These are phyloP conservation scores for Moesziomyces antarcticus DNA, from an alignment of 1,284 basidiomycete genomes.

Conservation along the genomic window DNA sequence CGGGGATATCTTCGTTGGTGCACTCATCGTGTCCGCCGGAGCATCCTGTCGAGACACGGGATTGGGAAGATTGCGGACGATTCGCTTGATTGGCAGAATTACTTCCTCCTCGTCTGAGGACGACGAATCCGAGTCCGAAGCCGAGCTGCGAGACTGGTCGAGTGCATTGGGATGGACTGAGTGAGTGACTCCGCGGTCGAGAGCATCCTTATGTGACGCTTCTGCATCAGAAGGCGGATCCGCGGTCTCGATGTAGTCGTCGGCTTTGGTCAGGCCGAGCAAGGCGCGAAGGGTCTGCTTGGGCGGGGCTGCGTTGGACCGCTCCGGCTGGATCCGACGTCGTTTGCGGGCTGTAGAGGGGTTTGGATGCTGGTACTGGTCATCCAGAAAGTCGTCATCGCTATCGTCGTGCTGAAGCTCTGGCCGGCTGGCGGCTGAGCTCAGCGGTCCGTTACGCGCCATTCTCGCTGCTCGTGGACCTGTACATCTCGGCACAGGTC, in stretches of 20 bases:
- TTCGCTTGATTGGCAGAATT: background rate
- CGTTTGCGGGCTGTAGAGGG: slow-evolving; percentile 8
- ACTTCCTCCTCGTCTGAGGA: background rate
- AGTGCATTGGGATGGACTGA: background rate
- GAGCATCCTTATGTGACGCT: background rate
- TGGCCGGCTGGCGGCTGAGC: slow-evolving; percentile 2
- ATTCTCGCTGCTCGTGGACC: background rate
- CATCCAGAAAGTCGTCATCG: slow-evolving; percentile 13
- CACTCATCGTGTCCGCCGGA: too few species aligned
- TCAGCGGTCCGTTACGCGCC: slow-evolving; percentile 12
- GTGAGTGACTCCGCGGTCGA: too few species aligned
- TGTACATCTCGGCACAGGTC: background rate
- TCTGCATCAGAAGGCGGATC: background rate
- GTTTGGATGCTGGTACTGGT: background rate
- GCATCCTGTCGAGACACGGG: background rate
- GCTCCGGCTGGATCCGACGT: slow-evolving; percentile 2
- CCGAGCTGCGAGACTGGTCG: background rate
- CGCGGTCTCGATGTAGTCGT: slow-evolving; percentile 36
- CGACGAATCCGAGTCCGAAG: background rate
- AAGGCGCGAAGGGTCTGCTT: slow-evolving; percentile 16
- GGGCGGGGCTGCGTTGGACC: background rate
- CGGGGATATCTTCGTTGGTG: background rate
- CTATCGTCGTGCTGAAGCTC: slow-evolving; percentile 6
- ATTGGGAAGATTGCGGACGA: too few species aligned
- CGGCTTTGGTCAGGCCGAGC: slow-evolving; percentile 29